Percentiles rank a stretch among this genome's conserved stretches.
phyloP scores from a whole-genome alignment of 2,329 filamentous ascomycete genomes.

The Dothideomycetidae sp. region DNA sequence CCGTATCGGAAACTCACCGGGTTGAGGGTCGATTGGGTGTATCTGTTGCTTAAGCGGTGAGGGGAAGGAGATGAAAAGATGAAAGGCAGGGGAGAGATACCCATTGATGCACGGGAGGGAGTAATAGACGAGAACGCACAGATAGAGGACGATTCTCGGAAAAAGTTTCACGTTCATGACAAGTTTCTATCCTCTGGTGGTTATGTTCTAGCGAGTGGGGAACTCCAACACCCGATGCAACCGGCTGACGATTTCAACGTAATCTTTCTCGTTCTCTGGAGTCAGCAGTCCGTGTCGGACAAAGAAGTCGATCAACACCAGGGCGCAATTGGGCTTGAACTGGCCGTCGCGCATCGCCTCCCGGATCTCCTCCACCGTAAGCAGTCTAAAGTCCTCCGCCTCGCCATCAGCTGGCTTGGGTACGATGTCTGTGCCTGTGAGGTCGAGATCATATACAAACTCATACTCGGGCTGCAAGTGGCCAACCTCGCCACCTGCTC shows the following conservation, averaged over 20 bases:
- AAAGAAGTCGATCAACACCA: constrained; percentile 81
- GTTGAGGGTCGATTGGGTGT: constrained; percentile 82
- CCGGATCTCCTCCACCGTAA: constrained; percentile 62
- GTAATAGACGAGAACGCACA: too few species aligned
- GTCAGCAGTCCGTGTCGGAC: constrained; percentile 71
- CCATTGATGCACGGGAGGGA: too few species aligned
- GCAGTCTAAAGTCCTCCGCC: constrained; percentile 70
- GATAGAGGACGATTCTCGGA: too few species aligned
- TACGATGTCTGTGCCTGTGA: constrained; percentile 47
- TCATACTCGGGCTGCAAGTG: constrained; percentile 83
- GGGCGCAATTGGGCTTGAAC: constrained; percentile 87
- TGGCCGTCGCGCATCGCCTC: constrained; percentile 53
- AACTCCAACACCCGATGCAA: constrained; percentile 72
- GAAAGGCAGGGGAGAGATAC: too few species aligned
- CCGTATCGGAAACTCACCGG: constrained; percentile 92
- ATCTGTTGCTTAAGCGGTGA: constrained; percentile 85
- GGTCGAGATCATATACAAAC: constrained; percentile 78
- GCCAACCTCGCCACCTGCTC: constrained; percentile 65
- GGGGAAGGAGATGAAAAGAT: not conserved
- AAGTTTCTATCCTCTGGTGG: too few species aligned
- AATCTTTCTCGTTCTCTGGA: constrained; percentile 61
- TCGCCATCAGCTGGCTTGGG: constrained; percentile 76
- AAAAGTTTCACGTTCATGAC: too few species aligned
- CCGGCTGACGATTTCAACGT: constrained; percentile 58
- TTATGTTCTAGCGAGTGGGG: constrained; percentile 37